Evolutionary conservation across 257 asterid species (phyloP), one percentile per base, ranked within the genome.

Genomic region (Solanum boliviense): DNA sequence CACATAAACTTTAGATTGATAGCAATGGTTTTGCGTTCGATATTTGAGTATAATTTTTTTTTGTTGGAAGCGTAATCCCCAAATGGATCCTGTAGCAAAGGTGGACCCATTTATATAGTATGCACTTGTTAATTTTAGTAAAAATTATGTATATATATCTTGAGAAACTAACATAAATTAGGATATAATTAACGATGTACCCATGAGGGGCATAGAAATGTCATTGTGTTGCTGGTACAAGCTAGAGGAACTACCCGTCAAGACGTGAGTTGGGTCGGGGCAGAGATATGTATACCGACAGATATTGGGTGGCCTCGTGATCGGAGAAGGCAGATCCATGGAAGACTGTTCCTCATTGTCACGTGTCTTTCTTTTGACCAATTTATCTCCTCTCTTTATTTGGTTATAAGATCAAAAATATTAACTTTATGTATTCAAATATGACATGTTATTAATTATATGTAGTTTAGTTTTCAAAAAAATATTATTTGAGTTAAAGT

Each of bases 271-370:
- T 18, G 62, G 65, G 25, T 56, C 25, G 2, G 11, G 65, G 65
- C n/a, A 4, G 65, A 18, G 65, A 83, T 29, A 73, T 79, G 90
- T 92, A 93, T 88, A 92, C 93, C 91, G 93, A 94, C 94, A 92
- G 86, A 23, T 90, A 87, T 91, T 88, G 91, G 91, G 86, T 87
- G 91, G 91, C 97, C 95, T 94, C 98, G 98, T 94, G 98, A 95
- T 95, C 98, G 98, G 95, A 79, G 98, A 95, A 89, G 93, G 92
- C 97, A 95, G 96, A 94, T 95, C 96, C 95, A 94, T 95, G 94
- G 98, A 94, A 94, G 98, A 94, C 98, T 95, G 98, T 93, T 94
- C 98, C 98, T 93, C 88, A 87, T 91, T 86, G 92, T 95, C 98
- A 95, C 98, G 96, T 95, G 98, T 94, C 21, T 87, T 90, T 92